Conservation (phyloP, 345 rosid species). For the Arabidopsis suecica region DNA sequence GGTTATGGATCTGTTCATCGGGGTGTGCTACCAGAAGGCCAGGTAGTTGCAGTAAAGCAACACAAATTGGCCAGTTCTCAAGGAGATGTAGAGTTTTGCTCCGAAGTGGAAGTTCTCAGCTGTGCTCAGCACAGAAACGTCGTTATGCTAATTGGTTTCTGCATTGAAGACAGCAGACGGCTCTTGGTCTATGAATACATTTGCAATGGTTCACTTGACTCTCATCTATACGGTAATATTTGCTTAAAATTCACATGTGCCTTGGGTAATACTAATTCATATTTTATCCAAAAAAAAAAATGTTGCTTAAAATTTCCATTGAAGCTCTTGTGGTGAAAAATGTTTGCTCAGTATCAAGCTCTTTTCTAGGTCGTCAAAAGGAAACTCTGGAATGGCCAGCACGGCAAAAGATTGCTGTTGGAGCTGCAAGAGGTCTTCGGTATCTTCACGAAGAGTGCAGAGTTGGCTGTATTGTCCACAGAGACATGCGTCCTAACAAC, state of each 20-base stretch:
- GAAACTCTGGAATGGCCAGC: constrained; percentile 88
- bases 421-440: constrained; percentile 97
- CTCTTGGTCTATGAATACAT: constrained; percentile 95
- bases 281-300: constrained; percentile 16
- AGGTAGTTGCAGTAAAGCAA: constrained; percentile 97
- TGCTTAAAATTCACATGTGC: not conserved
- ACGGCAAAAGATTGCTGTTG: constrained; percentile 93
- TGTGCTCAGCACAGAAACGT: constrained; percentile 99
- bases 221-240: constrained; percentile 83
- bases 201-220: constrained; percentile 96
- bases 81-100: constrained; percentile 98
- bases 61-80: constrained; percentile 98
- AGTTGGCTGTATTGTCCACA: constrained; percentile 99
- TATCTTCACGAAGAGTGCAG: constrained; percentile 99
- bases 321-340: constrained; percentile 18
- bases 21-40: constrained; percentile 97
- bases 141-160: constrained; percentile 96
- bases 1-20: constrained; percentile 99
- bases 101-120: constrained; percentile 98
- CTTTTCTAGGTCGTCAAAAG: constrained; percentile 63
- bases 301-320: not conserved
- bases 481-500: constrained; percentile 99
- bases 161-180: constrained; percentile 94
- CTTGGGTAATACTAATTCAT: no score
- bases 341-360: constrained; percentile 25